phyloP scores from a whole-genome alignment of 176 grass and related monocot species.

The Eremochloa ophiuroides region DNA sequence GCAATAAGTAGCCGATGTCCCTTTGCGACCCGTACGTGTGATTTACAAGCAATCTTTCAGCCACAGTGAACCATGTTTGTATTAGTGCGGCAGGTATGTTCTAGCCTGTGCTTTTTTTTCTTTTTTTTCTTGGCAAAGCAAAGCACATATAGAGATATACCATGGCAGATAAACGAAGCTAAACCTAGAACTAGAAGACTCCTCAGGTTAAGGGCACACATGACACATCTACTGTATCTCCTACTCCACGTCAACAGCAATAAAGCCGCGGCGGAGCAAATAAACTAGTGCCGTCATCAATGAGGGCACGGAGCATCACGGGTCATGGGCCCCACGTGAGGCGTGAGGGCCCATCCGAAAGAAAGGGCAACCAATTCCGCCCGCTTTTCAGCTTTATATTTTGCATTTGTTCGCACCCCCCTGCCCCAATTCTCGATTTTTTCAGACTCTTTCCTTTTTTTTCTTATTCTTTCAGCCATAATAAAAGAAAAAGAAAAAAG shows the following conservation, averaged over 20 bases:
- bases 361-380: slow-evolving; percentile 19
- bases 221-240: background rate
- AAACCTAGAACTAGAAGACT: background rate
- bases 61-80: background rate
- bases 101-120: background rate
- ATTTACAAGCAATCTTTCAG: background rate
- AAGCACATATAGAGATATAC: background rate
- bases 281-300: slow-evolving; percentile 28
- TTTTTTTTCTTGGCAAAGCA: background rate
- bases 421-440: slow-evolving; percentile 8
- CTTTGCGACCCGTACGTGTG: background rate
- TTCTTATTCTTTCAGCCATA: background rate
- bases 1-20: background rate
- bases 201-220: slow-evolving; percentile 19
- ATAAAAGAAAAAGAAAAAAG: background rate
- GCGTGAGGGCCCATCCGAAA: background rate
- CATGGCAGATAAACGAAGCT: background rate
- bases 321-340: slow-evolving; percentile 36
- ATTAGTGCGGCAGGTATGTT: background rate
- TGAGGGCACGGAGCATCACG: slow-evolving; percentile 36
- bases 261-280: slow-evolving; percentile 8
- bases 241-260: slow-evolving; percentile 11
- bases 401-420: background rate
- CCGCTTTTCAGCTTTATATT: slow-evolving; percentile 32
- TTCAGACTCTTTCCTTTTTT: background rate